A percentile compares a stretch with the other conserved stretches of the same genome.
Conservation (phyloP, 495 filamentous ascomycete genomes). For the Podospora conica region DNA sequence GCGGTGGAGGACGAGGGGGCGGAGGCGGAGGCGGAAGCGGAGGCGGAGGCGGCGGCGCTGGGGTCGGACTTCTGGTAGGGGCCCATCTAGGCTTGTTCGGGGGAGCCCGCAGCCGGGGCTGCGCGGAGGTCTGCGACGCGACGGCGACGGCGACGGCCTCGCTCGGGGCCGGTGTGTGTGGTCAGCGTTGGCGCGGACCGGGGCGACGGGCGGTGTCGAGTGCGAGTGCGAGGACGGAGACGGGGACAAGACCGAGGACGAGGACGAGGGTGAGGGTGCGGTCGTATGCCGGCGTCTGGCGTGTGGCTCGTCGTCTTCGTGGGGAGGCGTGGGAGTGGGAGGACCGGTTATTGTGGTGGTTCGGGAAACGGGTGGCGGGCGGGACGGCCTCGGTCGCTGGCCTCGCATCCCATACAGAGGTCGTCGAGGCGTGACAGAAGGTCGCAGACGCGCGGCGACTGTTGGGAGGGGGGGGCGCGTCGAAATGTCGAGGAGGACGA, state of each 20-base stretch:
- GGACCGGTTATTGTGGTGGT: conserved; percentile 2
- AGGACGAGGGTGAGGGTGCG: background rate
- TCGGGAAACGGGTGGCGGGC: background rate
- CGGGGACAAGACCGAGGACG: no score
- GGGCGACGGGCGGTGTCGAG: background rate
- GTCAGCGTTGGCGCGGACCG: background rate
- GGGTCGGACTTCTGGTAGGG: conserved; percentile 30
- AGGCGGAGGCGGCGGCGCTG: conserved; percentile 25
- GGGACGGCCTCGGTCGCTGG: conserved; percentile 12
- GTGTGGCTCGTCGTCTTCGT: background rate
- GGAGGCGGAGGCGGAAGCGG: conserved; percentile 1
- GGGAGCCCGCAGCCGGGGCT: conserved; percentile 6
- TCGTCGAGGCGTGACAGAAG: background rate
- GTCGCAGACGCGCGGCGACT: conserved; percentile 5
- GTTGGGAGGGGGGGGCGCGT: background rate
- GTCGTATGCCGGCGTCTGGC: background rate
- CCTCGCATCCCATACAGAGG: conserved; percentile 16
- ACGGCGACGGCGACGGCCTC: background rate
- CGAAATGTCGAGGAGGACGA: background rate
- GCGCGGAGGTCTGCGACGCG: conserved; percentile 12
- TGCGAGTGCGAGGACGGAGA: background rate
- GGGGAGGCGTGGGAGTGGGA: conserved; percentile 2
- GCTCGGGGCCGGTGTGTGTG: conserved; percentile 3
- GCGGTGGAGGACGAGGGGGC: conserved; percentile 7
- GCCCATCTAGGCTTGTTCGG: conserved; percentile 32